Evolutionary conservation across 2,329 filamentous ascomycete genomes (phyloP), one percentile per base, ranked within the genome.

Genomic region (Daldinia sp.): DNA sequence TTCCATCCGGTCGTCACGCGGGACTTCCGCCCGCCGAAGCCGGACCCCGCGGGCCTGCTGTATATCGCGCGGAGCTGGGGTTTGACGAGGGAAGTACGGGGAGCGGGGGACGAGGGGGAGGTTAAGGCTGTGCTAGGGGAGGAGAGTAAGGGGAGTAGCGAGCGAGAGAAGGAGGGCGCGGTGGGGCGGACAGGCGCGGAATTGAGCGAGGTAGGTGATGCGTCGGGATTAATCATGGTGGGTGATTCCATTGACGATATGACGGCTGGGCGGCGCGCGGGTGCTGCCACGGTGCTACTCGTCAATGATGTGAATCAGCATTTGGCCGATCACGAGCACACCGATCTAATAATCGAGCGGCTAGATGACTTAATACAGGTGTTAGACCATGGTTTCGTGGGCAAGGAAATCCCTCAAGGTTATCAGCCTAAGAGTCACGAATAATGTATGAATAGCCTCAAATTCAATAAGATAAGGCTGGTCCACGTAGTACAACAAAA

Each of bases 181-280:
- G 58, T 68, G 15, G 54, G 58, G 61, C 67, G 35, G 8, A 15
- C 48, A 21, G 58, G 37, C 7, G 41, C 1, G 41, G 19, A 47
- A 10, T 27, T 53, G 9, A 68, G 56, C 13, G 53, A 69, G 32
- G 80, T 85, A 0, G 83, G 82, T 8, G 83, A 85, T 60, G 85
- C 80, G 2, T 82, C 78, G 39, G 76, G 75, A 4, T 71, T 87
- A 39, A 85, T 88, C 69, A 89, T 89, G 87, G 87, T 89, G 19
- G 91, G 91, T 3, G 91, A 94, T 74, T 93, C 90, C 13, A 87
- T 96, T 57, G 95, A 98, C 75, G 95, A 99, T 75, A 96, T 98
- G 87, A 91, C 90, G 6, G 93, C 94, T 0, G 94, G 95, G 0
- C 85, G 90, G 62, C 83, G 82, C 53, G 94, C 94, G 0, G 94